Percentiles rank a stretch among this genome's conserved stretches.
Evolutionary conservation across 139 green algal genomes (phyloP).

Genomic region (Trebouxia sp.): DNA sequence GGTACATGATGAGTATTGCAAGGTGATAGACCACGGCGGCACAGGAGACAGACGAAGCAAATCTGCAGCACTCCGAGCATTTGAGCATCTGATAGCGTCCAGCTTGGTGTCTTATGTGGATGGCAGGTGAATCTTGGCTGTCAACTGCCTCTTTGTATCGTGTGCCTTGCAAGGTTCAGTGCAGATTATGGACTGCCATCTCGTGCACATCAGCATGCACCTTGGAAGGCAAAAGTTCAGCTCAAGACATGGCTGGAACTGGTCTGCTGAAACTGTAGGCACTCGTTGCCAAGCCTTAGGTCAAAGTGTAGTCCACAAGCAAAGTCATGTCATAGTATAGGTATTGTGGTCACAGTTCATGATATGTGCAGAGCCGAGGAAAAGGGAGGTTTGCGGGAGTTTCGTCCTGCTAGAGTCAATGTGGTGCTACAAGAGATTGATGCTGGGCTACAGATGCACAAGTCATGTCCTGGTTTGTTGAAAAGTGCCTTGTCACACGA

Average conservation of each 20-base stretch:
- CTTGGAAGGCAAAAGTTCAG: too few species aligned
- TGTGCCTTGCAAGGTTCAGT: background rate
- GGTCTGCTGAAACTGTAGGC: too few species aligned
- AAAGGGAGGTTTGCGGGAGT: constrained; percentile 32
- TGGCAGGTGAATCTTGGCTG: background rate
- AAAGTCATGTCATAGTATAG: too few species aligned
- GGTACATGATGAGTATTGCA: constrained; percentile 32
- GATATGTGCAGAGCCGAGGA: constrained; percentile 36
- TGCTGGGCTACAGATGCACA: constrained; percentile 37
- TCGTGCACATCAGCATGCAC: too few species aligned
- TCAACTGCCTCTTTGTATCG: background rate
- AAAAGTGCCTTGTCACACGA: constrained; percentile 42
- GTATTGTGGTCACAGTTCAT: background rate
- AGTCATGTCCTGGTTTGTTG: constrained; percentile 39
- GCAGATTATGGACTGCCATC: too few species aligned
- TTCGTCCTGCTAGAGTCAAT: constrained; percentile 34
- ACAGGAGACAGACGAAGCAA: constrained; percentile 41
- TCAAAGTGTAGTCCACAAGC: too few species aligned
- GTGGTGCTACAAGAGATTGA: constrained; percentile 42
- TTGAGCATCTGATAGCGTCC: constrained; percentile 49
- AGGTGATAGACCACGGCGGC: constrained; percentile 26
- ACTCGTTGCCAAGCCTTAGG: too few species aligned
- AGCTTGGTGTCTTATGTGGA: constrained; percentile 45
- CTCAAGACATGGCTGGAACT: too few species aligned
- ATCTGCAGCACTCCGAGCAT: constrained; percentile 51